Percentiles rank a stretch among this genome's conserved stretches.
phyloP scores from a whole-genome alignment of 2,329 filamentous ascomycete species.

The Fusarium begoniae region DNA sequence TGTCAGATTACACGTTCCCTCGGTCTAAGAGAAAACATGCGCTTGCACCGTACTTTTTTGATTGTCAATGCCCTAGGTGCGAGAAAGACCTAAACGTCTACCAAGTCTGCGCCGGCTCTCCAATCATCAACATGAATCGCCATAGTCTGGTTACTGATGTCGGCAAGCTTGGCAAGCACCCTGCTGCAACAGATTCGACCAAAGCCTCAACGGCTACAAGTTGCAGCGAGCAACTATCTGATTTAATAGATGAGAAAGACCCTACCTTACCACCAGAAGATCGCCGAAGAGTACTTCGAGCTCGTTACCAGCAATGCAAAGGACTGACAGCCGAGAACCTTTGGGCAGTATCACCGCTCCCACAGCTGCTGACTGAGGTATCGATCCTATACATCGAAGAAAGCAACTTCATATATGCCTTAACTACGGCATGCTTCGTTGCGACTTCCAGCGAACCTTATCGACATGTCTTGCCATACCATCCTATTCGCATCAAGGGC shows the following conservation, averaged over 20 bases:
- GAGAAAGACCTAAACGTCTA: slow-evolving; percentile 62
- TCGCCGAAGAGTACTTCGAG: slow-evolving; percentile 30
- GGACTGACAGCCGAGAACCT: slow-evolving; percentile 43
- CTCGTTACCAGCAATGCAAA: slow-evolving; percentile 39
- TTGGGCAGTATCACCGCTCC: slow-evolving; percentile 62
- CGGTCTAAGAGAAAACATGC: slow-evolving; percentile 53
- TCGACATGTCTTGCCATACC: slow-evolving; percentile 60
- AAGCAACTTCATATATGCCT: slow-evolving; percentile 53
- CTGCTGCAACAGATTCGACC: slow-evolving; percentile 33
- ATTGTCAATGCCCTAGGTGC: slow-evolving; percentile 62
- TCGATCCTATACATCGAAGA: slow-evolving; percentile 56
- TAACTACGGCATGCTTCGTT: slow-evolving; percentile 59
- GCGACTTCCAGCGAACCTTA: slow-evolving; percentile 60
- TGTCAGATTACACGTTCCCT: slow-evolving; percentile 59
- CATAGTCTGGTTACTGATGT: slow-evolving; percentile 57
- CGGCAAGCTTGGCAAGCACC: slow-evolving; percentile 41
- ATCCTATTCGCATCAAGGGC: slow-evolving; percentile 59
- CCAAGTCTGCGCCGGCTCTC: slow-evolving; percentile 56
- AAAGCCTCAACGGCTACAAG: slow-evolving; percentile 28
- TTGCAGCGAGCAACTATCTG: slow-evolving; percentile 42
- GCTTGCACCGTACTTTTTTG: slow-evolving; percentile 62
- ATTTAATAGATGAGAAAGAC: slow-evolving; percentile 38
- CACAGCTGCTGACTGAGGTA: slow-evolving; percentile 55
- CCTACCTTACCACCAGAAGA: slow-evolving; percentile 41
- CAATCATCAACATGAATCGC: slow-evolving; percentile 54